These are phyloP conservation scores for Calocybe cyanea DNA, from an alignment of 768 basidiomycete genomes.

Conservation along the genomic window DNA sequence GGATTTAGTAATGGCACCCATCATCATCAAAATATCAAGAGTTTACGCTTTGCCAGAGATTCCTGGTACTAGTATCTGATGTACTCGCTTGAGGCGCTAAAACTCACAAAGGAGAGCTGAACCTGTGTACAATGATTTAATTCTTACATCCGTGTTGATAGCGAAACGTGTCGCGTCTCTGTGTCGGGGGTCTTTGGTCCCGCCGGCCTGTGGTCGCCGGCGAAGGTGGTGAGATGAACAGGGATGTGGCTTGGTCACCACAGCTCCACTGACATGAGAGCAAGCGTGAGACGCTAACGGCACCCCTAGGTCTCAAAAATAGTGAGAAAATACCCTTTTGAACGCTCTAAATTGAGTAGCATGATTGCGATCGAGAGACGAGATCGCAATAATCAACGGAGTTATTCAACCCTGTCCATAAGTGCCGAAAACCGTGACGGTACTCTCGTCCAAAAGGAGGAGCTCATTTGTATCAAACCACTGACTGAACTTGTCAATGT, in stretches of 20 bases:
- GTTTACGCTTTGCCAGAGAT: too few relatives aligned
- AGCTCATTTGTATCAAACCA: conserved; percentile 14
- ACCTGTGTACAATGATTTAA: background rate
- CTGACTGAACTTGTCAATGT: conserved; percentile 12
- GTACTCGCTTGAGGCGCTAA: too few relatives aligned
- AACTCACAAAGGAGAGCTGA: too few relatives aligned
- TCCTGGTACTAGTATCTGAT: too few relatives aligned
- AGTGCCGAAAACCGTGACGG: too few relatives aligned
- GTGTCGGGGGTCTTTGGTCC: too few relatives aligned
- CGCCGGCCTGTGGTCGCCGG: background rate
- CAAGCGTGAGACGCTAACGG: conserved; percentile 7
- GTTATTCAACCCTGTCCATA: conserved; percentile 16
- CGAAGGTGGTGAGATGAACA: conserved; percentile 5
- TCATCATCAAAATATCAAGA: too few relatives aligned
- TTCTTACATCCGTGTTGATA: background rate
- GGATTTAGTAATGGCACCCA: too few relatives aligned
- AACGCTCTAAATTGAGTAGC: conserved; percentile 13
- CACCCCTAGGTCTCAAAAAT: conserved; percentile 14
- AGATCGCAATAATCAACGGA: conserved; percentile 29
- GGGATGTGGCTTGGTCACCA: conserved; percentile 7
- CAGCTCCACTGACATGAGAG: conserved; percentile 12
- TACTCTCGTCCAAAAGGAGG: conserved; percentile 22
- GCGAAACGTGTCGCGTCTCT: background rate
- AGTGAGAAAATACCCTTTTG: conserved; percentile 9
- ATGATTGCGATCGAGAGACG: conserved; percentile 18